A percentile compares a stretch with the other conserved stretches of the same genome.
These are phyloP conservation scores for Eucalyptus sp. DNA, from an alignment of 345 rosid species.

Conservation along the genomic window DNA sequence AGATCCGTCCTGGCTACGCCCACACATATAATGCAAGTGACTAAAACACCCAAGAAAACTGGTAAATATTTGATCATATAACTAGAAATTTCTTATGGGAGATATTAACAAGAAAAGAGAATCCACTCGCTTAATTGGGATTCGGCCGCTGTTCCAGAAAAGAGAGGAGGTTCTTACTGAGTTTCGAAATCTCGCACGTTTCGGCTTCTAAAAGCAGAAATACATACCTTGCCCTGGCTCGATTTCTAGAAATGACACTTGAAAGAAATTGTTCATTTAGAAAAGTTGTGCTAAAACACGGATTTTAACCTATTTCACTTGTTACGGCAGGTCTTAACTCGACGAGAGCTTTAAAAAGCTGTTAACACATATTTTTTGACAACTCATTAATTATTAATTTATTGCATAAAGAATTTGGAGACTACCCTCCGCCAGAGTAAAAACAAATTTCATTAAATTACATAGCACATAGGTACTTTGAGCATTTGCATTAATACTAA, in stretches of 20 bases:
- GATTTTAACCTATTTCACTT: not conserved
- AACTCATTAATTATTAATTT: too few relatives aligned
- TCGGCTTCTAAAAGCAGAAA: not conserved
- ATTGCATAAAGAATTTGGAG: too few relatives aligned
- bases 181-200: not conserved
- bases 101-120: not conserved
- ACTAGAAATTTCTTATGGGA: not conserved
- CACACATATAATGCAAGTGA: not conserved
- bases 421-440: accelerated
- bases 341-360: too few relatives aligned
- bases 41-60: not conserved
- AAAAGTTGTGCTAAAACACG: not conserved
- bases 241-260: not conserved
- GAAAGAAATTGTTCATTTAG: not conserved
- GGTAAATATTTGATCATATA: not conserved
- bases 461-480: too few relatives aligned
- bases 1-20: not conserved
- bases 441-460: too few relatives aligned
- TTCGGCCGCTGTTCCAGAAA: not conserved
- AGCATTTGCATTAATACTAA: too few relatives aligned
- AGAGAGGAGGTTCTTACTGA: not conserved
- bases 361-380: too few relatives aligned
- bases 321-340: not conserved
- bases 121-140: not conserved
- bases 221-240: not conserved